Conservation (phyloP, 257 asterid genomes). For the Nicotiana noctiflora region DNA sequence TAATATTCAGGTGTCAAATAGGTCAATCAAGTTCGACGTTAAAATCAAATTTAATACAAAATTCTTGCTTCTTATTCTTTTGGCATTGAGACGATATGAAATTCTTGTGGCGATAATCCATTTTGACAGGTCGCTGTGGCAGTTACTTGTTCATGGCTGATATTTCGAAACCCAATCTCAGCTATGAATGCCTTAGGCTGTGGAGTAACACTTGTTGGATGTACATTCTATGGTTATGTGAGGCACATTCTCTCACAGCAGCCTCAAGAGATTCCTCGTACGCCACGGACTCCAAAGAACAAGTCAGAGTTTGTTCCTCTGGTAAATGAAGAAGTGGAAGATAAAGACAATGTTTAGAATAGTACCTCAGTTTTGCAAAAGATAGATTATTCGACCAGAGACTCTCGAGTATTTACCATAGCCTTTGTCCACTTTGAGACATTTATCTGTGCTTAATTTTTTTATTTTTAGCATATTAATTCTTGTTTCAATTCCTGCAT, state of each 20-base stretch:
- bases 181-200: conserved; percentile 73
- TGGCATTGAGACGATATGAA: background rate
- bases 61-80: background rate
- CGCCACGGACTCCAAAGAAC: conserved; percentile 17
- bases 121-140: conserved; percentile 71
- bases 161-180: conserved; percentile 71
- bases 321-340: conserved; percentile 45
- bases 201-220: conserved; percentile 60
- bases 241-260: conserved; percentile 54
- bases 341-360: conserved; percentile 16
- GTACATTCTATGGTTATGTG: conserved; percentile 77
- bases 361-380: background rate
- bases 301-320: conserved; percentile 56
- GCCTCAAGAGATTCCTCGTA: conserved; percentile 34
- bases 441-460: background rate
- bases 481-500: background rate
- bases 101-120: background rate
- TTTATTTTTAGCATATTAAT: background rate
- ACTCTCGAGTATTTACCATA: background rate
- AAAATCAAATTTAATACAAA: background rate
- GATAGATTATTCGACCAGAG: background rate
- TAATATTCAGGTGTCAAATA: background rate
- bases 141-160: conserved; percentile 71
- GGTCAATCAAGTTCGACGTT: background rate
- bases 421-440: too few species aligned